phyloP scores from a whole-genome alignment of 805 yeast species.

The Nadsonia fulvescens region DNA sequence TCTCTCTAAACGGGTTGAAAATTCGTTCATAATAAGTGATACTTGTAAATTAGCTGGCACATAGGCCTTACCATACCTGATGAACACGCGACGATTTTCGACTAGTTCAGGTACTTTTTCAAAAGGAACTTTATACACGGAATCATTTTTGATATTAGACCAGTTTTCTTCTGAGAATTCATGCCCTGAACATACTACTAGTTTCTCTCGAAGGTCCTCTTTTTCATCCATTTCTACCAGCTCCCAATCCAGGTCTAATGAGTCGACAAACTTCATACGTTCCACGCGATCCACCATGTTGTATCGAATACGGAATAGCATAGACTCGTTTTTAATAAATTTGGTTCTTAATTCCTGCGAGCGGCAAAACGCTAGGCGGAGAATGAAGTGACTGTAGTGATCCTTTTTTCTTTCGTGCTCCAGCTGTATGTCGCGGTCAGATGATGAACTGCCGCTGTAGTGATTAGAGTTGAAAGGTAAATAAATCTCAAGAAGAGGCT shows the following conservation, averaged over 20 bases:
- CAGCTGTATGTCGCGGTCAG: slow-evolving; percentile 7
- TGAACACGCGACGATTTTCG: slow-evolving; percentile 47
- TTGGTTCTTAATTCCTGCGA: slow-evolving; percentile 60
- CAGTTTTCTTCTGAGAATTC: slow-evolving; percentile 23
- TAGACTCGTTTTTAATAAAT: slow-evolving; percentile 60
- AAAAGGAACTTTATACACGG: slow-evolving; percentile 66
- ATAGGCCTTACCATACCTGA: slow-evolving; percentile 59
- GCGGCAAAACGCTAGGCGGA: slow-evolving; percentile 79
- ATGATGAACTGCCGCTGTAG: slow-evolving; percentile 8
- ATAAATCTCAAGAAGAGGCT: slow-evolving; percentile 43
- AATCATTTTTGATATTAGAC: slow-evolving; percentile 23
- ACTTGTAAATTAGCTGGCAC: slow-evolving; percentile 71
- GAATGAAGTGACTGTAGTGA: slow-evolving; percentile 77
- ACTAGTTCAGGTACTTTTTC: slow-evolving; percentile 68
- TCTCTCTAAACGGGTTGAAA: slow-evolving; percentile 29
- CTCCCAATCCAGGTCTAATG: slow-evolving; percentile 55
- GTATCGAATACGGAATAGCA: slow-evolving; percentile 58
- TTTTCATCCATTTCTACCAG: slow-evolving; percentile 45
- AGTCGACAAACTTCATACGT: slow-evolving; percentile 49
- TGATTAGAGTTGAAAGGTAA: slow-evolving; percentile 38
- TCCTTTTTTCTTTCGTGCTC: slow-evolving; percentile 62
- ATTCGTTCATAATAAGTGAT: slow-evolving; percentile 52
- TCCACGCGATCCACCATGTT: slow-evolving; percentile 43
- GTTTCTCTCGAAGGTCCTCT: slow-evolving; percentile 33
- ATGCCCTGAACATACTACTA: too few relatives aligned